Percentiles rank a stretch among this genome's conserved stretches.
Conservation (phyloP, 1,284 basidiomycete species). For the Pseudozyma hubeiensis region DNA sequence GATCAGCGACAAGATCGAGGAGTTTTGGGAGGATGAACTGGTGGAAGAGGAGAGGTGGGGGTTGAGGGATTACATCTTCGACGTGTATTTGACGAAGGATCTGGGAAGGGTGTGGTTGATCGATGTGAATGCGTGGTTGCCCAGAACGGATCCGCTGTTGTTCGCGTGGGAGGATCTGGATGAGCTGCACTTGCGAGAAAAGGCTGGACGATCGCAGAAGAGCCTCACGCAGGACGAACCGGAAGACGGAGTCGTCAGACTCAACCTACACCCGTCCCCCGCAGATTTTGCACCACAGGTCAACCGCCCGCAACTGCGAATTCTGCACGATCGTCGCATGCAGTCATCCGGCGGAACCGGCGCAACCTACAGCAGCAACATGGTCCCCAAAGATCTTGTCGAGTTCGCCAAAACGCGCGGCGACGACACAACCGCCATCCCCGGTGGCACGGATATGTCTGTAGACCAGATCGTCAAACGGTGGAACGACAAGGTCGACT, state of each 20-base stretch:
- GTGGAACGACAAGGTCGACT: conserved; percentile 27
- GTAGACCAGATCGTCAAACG: conserved; percentile 35
- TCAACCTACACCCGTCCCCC: conserved; percentile 16
- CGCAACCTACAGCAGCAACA: conserved; percentile 82
- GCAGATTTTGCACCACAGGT: too few species aligned
- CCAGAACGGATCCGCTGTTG: conserved; percentile 85
- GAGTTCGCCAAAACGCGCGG: conserved; percentile 74
- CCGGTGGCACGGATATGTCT: background rate
- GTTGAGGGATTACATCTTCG: conserved; percentile 75
- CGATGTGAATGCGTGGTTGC: conserved; percentile 90
- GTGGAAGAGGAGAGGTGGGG: conserved; percentile 67
- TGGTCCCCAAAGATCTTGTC: conserved; percentile 89
- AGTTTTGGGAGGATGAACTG: conserved; percentile 77
- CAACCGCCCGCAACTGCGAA: conserved; percentile 73
- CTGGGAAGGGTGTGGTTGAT: conserved; percentile 80
- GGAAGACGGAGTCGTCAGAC: conserved; percentile 35
- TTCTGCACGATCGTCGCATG: conserved; percentile 75
- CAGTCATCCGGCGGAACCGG: conserved; percentile 13
- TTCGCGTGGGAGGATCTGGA: conserved; percentile 85
- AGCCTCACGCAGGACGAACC: conserved; percentile 21
- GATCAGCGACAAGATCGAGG: conserved; percentile 74
- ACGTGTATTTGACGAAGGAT: conserved; percentile 86
- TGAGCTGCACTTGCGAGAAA: conserved; percentile 61
- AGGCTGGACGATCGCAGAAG: background rate
- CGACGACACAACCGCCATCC: background rate